Conservation (phyloP, 495 filamentous ascomycete species). For the Daldinia loculata region DNA sequence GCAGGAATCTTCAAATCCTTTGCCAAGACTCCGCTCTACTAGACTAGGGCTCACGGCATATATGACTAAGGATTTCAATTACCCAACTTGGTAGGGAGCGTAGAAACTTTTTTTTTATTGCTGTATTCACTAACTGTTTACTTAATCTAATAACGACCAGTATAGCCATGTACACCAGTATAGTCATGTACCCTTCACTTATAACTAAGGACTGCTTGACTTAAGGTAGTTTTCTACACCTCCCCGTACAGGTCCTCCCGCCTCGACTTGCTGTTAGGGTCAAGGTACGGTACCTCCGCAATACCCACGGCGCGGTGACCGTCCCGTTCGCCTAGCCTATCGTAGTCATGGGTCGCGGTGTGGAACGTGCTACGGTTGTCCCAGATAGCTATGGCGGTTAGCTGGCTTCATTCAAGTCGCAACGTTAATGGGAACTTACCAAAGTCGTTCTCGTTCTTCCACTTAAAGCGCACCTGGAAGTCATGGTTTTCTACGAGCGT, state of each 20-base stretch:
- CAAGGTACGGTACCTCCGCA: not conserved
- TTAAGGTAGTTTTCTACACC: not conserved
- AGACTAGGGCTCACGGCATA: not conserved
- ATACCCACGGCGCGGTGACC: not conserved
- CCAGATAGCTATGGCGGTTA: not conserved
- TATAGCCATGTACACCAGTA: not conserved
- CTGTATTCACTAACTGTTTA: not conserved
- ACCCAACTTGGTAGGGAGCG: not conserved
- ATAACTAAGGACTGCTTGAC: not conserved
- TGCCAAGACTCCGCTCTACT: too few species aligned
- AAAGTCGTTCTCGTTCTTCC: slow-evolving; percentile 67
- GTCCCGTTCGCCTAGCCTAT: not conserved
- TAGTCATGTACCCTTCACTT: not conserved
- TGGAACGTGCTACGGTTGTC: not conserved
- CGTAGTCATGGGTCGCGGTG: not conserved
- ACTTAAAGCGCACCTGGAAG: slow-evolving; percentile 72
- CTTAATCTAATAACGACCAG: not conserved
- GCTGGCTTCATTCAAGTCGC: not conserved
- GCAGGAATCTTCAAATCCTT: not conserved
- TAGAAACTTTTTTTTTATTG: not conserved
- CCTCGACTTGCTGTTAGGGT: not conserved
- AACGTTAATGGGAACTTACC: slow-evolving; percentile 43
- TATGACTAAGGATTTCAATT: not conserved
- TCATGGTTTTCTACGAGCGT: slow-evolving; percentile 78
- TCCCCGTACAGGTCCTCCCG: not conserved